phyloP scores from a whole-genome alignment of 371 early-diverging fungal species.

The Nematocida ironsii region DNA sequence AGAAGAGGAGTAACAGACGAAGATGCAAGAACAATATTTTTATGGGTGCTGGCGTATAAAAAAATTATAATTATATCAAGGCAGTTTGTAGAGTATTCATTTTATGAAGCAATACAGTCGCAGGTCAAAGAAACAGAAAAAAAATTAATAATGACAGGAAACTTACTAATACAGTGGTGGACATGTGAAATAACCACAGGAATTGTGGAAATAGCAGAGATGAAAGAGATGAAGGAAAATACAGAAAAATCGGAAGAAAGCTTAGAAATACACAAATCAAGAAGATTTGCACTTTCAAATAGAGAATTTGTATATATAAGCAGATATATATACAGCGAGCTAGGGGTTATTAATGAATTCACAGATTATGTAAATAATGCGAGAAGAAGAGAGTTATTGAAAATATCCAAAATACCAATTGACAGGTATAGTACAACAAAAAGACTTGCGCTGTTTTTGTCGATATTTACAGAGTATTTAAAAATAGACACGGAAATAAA shows the following conservation, averaged over 20 bases:
- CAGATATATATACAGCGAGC: conserved; percentile 41
- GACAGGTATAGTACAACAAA: neutral
- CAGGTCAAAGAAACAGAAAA: neutral
- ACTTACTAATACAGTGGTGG: conserved; percentile 54
- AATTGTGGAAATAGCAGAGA: conserved; percentile 16
- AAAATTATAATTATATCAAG: neutral
- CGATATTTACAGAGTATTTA: conserved; percentile 36
- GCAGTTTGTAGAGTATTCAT: conserved; percentile 44
- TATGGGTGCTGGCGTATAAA: conserved; percentile 25
- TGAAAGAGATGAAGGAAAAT: neutral
- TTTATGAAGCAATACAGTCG: neutral
- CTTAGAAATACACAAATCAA: conserved; percentile 2
- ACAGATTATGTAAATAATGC: conserved; percentile 42
- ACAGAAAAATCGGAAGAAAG: neutral
- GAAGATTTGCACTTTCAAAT: conserved; percentile 34
- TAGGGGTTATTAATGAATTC: conserved; percentile 27
- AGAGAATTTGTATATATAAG: conserved; percentile 25
- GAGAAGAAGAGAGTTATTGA: conserved; percentile 34
- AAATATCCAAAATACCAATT: conserved; percentile 17
- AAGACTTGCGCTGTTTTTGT: neutral
- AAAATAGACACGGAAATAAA: conserved; percentile 41
- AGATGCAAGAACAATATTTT: conserved; percentile 13
- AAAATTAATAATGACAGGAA: conserved; percentile 14
- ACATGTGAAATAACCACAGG: conserved; percentile 40
- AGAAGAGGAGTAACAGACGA: conserved; percentile 21